Evolutionary conservation across 768 basidiomycete species (phyloP).

Genomic region (Scleroderma citrinum): DNA sequence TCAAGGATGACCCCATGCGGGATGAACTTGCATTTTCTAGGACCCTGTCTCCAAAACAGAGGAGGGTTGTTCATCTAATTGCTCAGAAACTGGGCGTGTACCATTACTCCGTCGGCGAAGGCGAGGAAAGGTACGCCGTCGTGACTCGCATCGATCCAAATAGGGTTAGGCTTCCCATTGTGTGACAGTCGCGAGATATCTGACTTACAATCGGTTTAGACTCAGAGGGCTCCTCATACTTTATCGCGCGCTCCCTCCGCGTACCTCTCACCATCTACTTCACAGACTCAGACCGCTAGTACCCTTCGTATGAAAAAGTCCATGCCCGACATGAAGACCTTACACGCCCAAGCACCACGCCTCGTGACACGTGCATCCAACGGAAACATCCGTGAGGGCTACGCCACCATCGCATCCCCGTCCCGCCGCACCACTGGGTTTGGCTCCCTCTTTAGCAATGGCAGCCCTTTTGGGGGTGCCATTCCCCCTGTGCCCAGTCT

Average conservation of each 20-base stretch:
- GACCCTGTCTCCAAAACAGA: constrained; percentile 74
- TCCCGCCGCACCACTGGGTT: constrained; percentile 74
- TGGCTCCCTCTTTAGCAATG: constrained; percentile 57
- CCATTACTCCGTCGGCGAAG: constrained; percentile 90
- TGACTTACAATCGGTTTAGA: constrained; percentile 3
- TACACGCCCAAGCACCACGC: constrained; percentile 75
- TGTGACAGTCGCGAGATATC: constrained; percentile 4
- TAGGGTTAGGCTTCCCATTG: constrained; percentile 45
- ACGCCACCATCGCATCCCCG: constrained; percentile 81
- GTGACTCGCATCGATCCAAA: constrained; percentile 87
- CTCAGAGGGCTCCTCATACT: constrained; percentile 40
- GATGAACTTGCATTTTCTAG: constrained; percentile 97
- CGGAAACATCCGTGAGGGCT: constrained; percentile 82
- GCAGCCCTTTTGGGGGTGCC: constrained; percentile 26
- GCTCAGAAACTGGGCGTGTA: constrained; percentile 95
- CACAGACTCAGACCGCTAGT: constrained; percentile 36
- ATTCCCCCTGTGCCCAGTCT: constrained; percentile 79
- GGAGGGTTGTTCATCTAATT: constrained; percentile 90
- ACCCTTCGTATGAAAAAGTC: constrained; percentile 91
- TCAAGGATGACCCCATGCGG: constrained; percentile 97
- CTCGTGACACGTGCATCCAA: constrained; percentile 78
- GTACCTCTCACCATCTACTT: constrained; percentile 56
- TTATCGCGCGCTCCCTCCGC: constrained; percentile 79
- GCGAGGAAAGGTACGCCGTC: constrained; percentile 89
- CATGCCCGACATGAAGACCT: constrained; percentile 95